These are phyloP conservation scores for Xenosphaeropsis pyriputrescens DNA, from an alignment of 2,329 filamentous ascomycete species.

Conservation along the genomic window DNA sequence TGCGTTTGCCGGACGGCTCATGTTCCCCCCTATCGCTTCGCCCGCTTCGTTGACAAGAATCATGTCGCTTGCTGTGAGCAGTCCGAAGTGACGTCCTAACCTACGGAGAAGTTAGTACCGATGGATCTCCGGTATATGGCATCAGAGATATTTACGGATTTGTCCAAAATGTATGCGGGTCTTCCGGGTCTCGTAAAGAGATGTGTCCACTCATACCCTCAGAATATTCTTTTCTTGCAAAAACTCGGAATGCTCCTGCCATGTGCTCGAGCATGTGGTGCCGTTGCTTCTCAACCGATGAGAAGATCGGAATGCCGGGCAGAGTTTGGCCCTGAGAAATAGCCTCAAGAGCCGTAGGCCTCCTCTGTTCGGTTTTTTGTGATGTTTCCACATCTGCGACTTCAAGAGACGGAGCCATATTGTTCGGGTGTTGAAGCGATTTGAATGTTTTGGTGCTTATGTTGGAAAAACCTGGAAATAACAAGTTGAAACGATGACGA, in stretches of 20 bases:
- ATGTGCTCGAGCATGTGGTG: slow-evolving; percentile 19
- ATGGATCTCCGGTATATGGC: too few relatives aligned
- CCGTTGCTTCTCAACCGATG: slow-evolving; percentile 14
- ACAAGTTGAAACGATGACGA: too few relatives aligned
- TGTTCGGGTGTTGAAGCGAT: too few relatives aligned
- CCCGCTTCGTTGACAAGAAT: slow-evolving; percentile 47
- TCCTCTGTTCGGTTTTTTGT: too few relatives aligned
- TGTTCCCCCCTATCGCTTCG: slow-evolving; percentile 37
- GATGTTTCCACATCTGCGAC: too few relatives aligned
- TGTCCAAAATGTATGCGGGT: slow-evolving; percentile 7
- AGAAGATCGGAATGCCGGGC: slow-evolving; percentile 5
- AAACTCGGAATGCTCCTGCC: slow-evolving; percentile 26
- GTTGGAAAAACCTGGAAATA: too few relatives aligned
- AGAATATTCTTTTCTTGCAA: slow-evolving; percentile 23
- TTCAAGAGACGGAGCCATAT: too few relatives aligned
- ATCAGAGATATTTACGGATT: slow-evolving; percentile 1
- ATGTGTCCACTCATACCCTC: slow-evolving; percentile 26
- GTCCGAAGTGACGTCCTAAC: slow-evolving; percentile 15
- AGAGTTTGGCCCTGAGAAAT: neutral
- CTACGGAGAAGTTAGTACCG: too few relatives aligned
- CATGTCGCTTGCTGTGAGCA: slow-evolving; percentile 40
- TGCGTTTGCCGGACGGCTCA: slow-evolving; percentile 1
- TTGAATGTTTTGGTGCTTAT: too few relatives aligned
- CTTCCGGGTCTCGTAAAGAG: slow-evolving; percentile 11
- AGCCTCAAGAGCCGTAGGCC: too few relatives aligned